A percentile compares a stretch with the other conserved stretches of the same genome.
Evolutionary conservation across 106 monocot genomes (phyloP).

Genomic region (Agapanthus africanus): DNA sequence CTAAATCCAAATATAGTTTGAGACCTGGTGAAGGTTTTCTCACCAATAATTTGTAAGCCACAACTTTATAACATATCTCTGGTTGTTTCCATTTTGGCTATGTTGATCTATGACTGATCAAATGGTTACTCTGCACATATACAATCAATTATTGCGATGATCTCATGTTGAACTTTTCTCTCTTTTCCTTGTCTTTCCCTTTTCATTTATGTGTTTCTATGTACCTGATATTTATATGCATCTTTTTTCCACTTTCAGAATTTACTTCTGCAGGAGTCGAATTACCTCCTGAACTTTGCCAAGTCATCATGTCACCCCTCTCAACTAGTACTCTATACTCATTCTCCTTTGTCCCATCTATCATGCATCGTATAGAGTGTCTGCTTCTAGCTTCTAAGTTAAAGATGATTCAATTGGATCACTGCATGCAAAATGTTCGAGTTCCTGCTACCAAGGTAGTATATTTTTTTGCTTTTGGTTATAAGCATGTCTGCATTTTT

Average conservation of each 20-base stretch:
- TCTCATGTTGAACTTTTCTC: neutral
- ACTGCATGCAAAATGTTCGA: constrained; percentile 19
- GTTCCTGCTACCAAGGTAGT: constrained; percentile 41
- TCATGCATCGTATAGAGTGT: constrained; percentile 54
- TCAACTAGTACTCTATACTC: constrained; percentile 23
- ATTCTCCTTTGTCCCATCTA: constrained; percentile 42
- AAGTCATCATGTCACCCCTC: constrained; percentile 39
- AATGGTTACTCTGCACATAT: too few relatives aligned
- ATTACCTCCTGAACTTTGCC: constrained; percentile 71
- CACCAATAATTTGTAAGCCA: too few relatives aligned
- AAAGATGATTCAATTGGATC: constrained; percentile 15
- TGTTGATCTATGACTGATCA: too few relatives aligned
- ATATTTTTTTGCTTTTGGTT: neutral
- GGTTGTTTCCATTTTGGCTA: too few relatives aligned
- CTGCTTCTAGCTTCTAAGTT: constrained; percentile 40
- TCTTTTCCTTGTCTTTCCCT: neutral
- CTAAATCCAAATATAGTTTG: neutral
- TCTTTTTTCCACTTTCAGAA: constrained; percentile 14
- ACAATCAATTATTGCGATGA: too few relatives aligned
- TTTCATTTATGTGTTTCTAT: neutral
- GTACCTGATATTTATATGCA: neutral
- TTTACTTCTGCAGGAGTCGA: constrained; percentile 22
- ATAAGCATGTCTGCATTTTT: neutral
- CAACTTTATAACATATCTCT: too few relatives aligned
- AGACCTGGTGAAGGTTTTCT: too few relatives aligned